Evolutionary conservation across 2,329 filamentous ascomycete genomes (phyloP).

Genomic region (Diplodia corticola): DNA sequence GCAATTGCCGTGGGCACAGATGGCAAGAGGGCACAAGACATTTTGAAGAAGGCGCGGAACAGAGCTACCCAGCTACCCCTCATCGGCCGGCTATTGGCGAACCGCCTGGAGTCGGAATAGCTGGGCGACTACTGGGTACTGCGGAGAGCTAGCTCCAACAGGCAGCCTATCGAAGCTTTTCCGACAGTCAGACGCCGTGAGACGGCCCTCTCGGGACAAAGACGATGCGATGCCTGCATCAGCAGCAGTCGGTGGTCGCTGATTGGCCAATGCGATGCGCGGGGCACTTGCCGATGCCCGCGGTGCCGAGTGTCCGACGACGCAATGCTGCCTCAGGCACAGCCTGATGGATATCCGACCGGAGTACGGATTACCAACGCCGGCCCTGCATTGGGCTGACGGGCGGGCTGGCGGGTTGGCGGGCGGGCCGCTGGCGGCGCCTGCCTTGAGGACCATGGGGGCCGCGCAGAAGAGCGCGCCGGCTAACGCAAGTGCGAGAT

Average conservation of each 20-base stretch:
- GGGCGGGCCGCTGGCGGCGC: background rate
- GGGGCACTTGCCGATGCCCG: background rate
- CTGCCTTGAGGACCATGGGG: background rate
- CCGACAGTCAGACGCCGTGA: conserved; percentile 11
- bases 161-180: conserved; percentile 11
- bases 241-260: background rate
- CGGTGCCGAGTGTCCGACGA: conserved; percentile 3
- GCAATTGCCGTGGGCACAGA: background rate
- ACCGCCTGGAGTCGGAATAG: conserved; percentile 2
- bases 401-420: background rate
- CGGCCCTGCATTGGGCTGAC: background rate
- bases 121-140: conserved; percentile 6
- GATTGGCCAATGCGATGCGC: background rate
- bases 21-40: conserved; percentile 19
- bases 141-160: conserved; percentile 15
- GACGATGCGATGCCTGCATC: conserved; percentile 13
- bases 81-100: conserved; percentile 13
- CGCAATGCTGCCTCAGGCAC: background rate
- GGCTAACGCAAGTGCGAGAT: conserved; percentile 1
- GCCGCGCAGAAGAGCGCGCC: background rate
- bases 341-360: background rate
- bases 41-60: conserved; percentile 10
- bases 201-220: conserved; percentile 3
- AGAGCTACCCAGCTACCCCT: background rate
- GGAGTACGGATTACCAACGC: background rate